A percentile compares a stretch with the other conserved stretches of the same genome.
phyloP scores from a whole-genome alignment of 2,329 filamentous ascomycete species.

The Exserohilum rostratum region DNA sequence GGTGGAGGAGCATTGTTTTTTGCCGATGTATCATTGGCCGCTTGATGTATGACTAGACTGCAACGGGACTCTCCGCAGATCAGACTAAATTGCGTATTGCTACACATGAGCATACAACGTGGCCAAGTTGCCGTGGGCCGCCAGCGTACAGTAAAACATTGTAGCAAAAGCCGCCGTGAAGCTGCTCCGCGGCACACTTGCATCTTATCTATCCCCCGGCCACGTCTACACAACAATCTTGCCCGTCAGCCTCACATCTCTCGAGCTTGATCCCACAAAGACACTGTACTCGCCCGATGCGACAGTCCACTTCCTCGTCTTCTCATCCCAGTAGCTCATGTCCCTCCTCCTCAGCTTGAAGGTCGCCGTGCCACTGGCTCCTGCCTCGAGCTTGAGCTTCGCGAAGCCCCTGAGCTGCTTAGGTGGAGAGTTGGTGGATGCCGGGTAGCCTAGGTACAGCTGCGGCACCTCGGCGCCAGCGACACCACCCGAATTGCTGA shows the following conservation, averaged over 20 bases:
- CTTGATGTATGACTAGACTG: background rate
- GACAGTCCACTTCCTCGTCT: conserved; percentile 42
- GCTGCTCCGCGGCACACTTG: background rate
- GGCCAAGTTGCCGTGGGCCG: background rate
- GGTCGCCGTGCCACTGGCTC: conserved; percentile 37
- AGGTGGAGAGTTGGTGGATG: conserved; percentile 36
- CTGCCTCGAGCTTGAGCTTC: conserved; percentile 42
- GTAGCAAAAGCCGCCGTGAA: background rate
- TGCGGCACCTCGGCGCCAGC: conserved; percentile 49
- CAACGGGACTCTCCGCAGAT: background rate
- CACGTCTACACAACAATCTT: conserved; percentile 40
- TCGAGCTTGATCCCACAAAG: conserved; percentile 44
- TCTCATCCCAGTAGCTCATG: conserved; percentile 47
- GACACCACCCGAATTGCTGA: conserved; percentile 45
- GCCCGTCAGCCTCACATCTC: conserved; percentile 43
- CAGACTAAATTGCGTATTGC: background rate
- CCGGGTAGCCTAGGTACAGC: conserved; percentile 46
- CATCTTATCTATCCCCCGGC: background rate
- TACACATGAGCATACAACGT: background rate
- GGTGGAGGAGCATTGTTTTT: conserved; percentile 5
- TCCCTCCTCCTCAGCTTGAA: conserved; percentile 47
- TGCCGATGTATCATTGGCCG: background rate
- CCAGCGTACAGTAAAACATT: too few species aligned
- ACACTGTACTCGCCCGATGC: conserved; percentile 43
- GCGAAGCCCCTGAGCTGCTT: conserved; percentile 47